Percentiles rank a stretch among this genome's conserved stretches.
These are phyloP conservation scores for Lactarius psammicola DNA, from an alignment of 768 basidiomycete species.

Conservation along the genomic window DNA sequence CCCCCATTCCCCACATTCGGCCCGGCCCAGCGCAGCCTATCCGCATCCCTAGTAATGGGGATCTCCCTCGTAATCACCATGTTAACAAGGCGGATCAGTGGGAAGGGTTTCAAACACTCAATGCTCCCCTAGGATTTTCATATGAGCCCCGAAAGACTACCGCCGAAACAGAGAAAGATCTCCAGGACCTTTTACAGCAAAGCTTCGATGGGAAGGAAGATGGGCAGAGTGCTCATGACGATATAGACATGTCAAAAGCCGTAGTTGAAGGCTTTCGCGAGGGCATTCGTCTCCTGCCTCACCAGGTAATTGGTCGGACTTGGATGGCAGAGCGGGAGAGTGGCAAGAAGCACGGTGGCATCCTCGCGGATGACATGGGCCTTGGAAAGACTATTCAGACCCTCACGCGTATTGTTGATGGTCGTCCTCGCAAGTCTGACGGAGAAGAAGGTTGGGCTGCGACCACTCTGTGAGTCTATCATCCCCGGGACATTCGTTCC, in stretches of 20 bases:
- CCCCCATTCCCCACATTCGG: constrained; percentile 1
- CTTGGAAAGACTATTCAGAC: constrained; percentile 93
- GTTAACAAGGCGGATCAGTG: constrained; percentile 31
- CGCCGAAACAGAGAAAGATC: constrained; percentile 70
- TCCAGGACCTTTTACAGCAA: constrained; percentile 73
- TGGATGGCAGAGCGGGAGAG: constrained; percentile 90
- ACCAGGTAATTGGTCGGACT: constrained; percentile 78
- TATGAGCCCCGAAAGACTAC: constrained; percentile 40
- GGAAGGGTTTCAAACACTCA: constrained; percentile 36
- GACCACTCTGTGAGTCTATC: constrained; percentile 59
- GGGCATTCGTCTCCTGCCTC: constrained; percentile 70
- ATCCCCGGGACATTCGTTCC: not conserved
- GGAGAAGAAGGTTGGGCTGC: constrained; percentile 68
- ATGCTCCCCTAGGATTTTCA: constrained; percentile 28
- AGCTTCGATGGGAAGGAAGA: constrained; percentile 55
- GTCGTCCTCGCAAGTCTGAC: constrained; percentile 67
- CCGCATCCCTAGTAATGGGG: constrained; percentile 24
- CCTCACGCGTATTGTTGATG: constrained; percentile 81
- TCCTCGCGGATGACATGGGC: constrained; percentile 90
- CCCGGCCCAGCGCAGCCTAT: constrained; percentile 22
- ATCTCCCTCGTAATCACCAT: not conserved
- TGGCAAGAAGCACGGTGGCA: constrained; percentile 79
- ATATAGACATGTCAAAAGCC: constrained; percentile 62
- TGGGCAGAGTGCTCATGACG: constrained; percentile 43
- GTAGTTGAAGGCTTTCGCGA: constrained; percentile 76